phyloP scores from a whole-genome alignment of 495 filamentous ascomycete genomes.

The Thermochaetoides thermophila region DNA sequence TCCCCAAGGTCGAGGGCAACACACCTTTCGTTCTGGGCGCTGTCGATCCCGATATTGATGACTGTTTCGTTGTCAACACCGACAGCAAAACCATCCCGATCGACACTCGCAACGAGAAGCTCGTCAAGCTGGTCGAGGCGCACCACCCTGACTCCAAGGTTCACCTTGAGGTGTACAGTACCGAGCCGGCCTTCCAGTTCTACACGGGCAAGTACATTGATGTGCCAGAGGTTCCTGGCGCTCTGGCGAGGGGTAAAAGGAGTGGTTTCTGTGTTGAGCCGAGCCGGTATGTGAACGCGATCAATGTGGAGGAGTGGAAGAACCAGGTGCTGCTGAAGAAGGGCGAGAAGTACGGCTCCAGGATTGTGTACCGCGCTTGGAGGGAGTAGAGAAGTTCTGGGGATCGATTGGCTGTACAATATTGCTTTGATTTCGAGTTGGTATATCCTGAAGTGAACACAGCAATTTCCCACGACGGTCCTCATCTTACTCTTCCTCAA shows the following conservation, averaged over 20 bases:
- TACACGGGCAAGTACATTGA: constrained; percentile 80
- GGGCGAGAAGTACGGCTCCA: constrained; percentile 64
- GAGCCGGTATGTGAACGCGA: constrained; percentile 75
- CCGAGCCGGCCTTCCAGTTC: constrained; percentile 92
- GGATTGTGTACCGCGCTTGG: constrained; percentile 72
- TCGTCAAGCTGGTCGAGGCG: constrained; percentile 51
- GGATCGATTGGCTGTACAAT: too few relatives aligned
- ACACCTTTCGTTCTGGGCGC: constrained; percentile 53
- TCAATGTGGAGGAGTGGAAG: constrained; percentile 67
- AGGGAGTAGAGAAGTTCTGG: constrained; percentile 29
- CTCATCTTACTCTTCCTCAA: constrained; percentile 5
- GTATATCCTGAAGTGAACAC: too few relatives aligned
- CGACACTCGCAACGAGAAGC: constrained; percentile 55
- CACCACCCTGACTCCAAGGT: constrained; percentile 55
- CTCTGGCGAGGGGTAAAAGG: constrained; percentile 45
- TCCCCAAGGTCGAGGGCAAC: constrained; percentile 45
- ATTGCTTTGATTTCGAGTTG: too few relatives aligned
- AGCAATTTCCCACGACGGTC: too few relatives aligned
- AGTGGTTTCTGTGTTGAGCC: constrained; percentile 86
- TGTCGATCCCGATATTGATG: constrained; percentile 61
- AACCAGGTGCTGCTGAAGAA: constrained; percentile 60
- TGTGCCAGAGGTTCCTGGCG: constrained; percentile 52
- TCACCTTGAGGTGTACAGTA: constrained; percentile 72
- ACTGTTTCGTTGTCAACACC: constrained; percentile 71
- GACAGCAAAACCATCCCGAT: constrained; percentile 46